Base-by-base conservation (phyloP, 208 protist genomes). In the Crithidia fasciculata region DNA sequence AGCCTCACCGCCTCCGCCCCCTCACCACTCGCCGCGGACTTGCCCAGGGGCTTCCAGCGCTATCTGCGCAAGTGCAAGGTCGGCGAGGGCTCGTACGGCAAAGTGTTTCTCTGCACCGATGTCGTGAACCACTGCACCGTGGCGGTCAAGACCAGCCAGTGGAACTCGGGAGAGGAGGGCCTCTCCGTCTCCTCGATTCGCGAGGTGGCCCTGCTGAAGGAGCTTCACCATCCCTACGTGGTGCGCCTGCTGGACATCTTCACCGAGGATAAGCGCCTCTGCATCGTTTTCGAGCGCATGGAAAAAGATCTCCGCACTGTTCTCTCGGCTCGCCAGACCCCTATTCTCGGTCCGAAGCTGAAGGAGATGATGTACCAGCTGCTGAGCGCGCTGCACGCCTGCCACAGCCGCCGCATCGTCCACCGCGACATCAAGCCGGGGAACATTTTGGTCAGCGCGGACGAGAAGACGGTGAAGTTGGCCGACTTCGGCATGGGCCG, bases 221-320 rank as follows among this genome's bases (percentile, higher is more conserved):
- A 98, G 60, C 75, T 98, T 3, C 87, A 84, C 43, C 95, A 98
- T 72, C 88, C 89, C 5, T 95, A 98, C 78, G 89, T 98, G 13
- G 93, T 98, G 18, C 93, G 85, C 7, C 85, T 99, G 19, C 86
- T 97, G 52, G 98, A 99, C 75, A 94, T 99, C 18, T 89, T 99
- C 36, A 89, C 98, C 19, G 93, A 96, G 28, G 87, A 97, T 16
- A 86, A 86, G 19, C 98, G 98, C 70, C 88, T 99, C 13, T 94
- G 93, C 13, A 85, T 99, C n/a, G 97, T 99, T 6, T 99, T 99
- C 74, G 98, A 99, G 84, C 99, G 93, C 76, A 83, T 99, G 44
- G 94, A 99, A 16, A 90, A 98, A 80, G 98, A 99, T 73, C 80
- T 99, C 76, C 98, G 99, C 67, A 90, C 91, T 19, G 88, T 98